A percentile compares a stretch with the other conserved stretches of the same genome.
Conservation (phyloP, 1,284 basidiomycete genomes). For the Sporisorium iseilematis-ciliati region DNA sequence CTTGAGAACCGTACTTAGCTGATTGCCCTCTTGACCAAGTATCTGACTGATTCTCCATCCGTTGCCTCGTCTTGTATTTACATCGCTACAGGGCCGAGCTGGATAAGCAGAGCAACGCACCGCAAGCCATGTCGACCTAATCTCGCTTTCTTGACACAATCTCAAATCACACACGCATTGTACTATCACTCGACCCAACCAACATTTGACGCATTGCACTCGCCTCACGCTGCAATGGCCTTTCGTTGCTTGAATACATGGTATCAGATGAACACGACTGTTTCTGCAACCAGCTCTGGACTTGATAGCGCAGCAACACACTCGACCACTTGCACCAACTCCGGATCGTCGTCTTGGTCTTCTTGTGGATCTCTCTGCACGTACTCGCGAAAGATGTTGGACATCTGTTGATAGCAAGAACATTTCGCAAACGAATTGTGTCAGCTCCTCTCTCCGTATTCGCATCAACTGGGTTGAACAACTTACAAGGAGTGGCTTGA, state of each 20-base stretch:
- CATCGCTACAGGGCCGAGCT: conserved; percentile 69
- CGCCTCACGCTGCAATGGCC: neutral
- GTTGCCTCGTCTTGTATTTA: too few species aligned
- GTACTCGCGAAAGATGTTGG: conserved; percentile 15
- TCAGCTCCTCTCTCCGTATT: neutral
- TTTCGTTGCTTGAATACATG: neutral
- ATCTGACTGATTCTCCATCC: too few species aligned
- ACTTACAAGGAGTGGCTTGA: conserved; percentile 40
- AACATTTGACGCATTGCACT: neutral
- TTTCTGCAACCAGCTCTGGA: conserved; percentile 24
- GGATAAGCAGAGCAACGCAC: conserved; percentile 52
- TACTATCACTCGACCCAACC: neutral
- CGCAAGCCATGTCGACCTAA: conserved; percentile 57
- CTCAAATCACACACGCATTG: conserved; percentile 1
- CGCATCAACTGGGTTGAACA: neutral
- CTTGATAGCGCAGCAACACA: conserved; percentile 35
- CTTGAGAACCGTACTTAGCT: too few species aligned
- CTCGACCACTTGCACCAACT: conserved; percentile 40
- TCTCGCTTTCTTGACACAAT: conserved; percentile 1
- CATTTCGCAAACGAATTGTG: neutral
- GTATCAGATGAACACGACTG: conserved; percentile 35
- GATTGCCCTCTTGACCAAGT: too few species aligned
- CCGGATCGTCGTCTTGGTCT: conserved; percentile 6
- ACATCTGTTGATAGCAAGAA: conserved; percentile 10
- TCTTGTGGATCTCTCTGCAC: conserved; percentile 5